phyloP scores from a whole-genome alignment of 768 basidiomycete genomes.

The Hypholoma sublateritium region DNA sequence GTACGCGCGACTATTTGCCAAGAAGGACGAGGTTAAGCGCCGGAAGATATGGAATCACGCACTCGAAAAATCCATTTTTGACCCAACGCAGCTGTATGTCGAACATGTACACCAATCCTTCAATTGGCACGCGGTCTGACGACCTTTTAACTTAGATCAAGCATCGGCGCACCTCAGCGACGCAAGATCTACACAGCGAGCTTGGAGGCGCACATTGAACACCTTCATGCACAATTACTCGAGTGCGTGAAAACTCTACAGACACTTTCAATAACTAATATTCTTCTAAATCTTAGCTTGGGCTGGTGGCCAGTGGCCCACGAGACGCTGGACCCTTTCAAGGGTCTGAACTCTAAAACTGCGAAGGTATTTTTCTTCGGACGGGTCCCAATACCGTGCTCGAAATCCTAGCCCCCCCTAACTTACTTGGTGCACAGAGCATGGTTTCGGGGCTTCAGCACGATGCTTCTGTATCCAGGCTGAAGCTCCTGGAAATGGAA shows the following conservation, averaged over 20 bases:
- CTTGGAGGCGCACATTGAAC: constrained; percentile 73
- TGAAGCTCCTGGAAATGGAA: constrained; percentile 69
- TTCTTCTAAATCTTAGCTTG: constrained; percentile 25
- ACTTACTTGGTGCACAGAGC: constrained; percentile 40
- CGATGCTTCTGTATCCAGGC: constrained; percentile 55
- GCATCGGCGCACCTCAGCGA: constrained; percentile 64
- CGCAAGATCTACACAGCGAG: no score
- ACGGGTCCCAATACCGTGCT: neutral
- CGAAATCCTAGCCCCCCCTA: no score
- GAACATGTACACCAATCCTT: neutral
- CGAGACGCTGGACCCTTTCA: constrained; percentile 60
- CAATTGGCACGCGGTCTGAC: neutral
- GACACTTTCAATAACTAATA: neutral
- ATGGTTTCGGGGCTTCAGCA: constrained; percentile 73
- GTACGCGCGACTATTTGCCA: constrained; percentile 68
- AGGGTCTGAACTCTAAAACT: constrained; percentile 71
- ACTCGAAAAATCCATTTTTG: constrained; percentile 71
- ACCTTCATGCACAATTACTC: constrained; percentile 60
- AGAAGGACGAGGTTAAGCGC: constrained; percentile 62
- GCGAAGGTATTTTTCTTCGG: constrained; percentile 52
- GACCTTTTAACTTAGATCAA: constrained; percentile 44
- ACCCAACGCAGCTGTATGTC: constrained; percentile 62
- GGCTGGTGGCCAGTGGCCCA: constrained; percentile 57
- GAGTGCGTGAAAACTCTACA: constrained; percentile 21
- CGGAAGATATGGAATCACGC: constrained; percentile 81